A percentile compares a stretch with the other conserved stretches of the same genome.
phyloP scores from a whole-genome alignment of 805 yeast genomes.

The Saturnispora sanitii region DNA sequence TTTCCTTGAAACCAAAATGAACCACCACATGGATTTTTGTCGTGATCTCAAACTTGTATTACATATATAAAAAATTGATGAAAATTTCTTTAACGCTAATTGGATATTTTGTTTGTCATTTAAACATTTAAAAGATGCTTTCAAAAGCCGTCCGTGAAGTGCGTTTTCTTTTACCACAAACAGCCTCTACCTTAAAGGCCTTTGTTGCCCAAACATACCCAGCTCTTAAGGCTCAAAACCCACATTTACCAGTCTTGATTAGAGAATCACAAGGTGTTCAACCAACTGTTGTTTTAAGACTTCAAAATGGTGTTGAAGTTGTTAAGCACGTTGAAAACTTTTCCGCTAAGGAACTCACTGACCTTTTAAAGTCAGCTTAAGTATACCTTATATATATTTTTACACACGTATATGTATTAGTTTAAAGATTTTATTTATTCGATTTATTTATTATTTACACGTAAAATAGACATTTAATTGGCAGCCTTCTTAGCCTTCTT shows the following conservation, averaged over 20 bases:
- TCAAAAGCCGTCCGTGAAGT: conserved; percentile 64
- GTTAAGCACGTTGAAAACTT: conserved; percentile 40
- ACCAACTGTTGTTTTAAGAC: conserved; percentile 69
- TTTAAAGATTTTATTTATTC: background rate
- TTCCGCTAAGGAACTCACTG: conserved; percentile 34
- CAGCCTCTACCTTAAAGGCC: conserved; percentile 54
- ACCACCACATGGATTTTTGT: conserved; percentile 51
- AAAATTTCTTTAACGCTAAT: no score
- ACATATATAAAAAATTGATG: no score
- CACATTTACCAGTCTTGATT: conserved; percentile 61
- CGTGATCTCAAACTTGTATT: conserved; percentile 33
- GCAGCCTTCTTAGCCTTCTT: conserved; percentile 6
- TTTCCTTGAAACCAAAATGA: conserved; percentile 31
- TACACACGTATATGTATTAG: conserved; percentile 1
- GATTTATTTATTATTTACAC: background rate
- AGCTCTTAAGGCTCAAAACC: conserved; percentile 50
- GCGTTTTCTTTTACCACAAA: conserved; percentile 72
- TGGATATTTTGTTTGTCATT: conserved; percentile 14
- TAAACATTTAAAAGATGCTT: conserved; percentile 15
- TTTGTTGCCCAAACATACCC: conserved; percentile 58
- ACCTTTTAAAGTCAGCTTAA: conserved; percentile 5
- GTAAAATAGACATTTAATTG: background rate
- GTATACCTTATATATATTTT: background rate
- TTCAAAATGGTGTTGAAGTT: conserved; percentile 45
- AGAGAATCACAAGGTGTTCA: conserved; percentile 69